These are phyloP conservation scores for Pleomassaria siparia DNA, from an alignment of 2,329 filamentous ascomycete genomes.

Conservation along the genomic window DNA sequence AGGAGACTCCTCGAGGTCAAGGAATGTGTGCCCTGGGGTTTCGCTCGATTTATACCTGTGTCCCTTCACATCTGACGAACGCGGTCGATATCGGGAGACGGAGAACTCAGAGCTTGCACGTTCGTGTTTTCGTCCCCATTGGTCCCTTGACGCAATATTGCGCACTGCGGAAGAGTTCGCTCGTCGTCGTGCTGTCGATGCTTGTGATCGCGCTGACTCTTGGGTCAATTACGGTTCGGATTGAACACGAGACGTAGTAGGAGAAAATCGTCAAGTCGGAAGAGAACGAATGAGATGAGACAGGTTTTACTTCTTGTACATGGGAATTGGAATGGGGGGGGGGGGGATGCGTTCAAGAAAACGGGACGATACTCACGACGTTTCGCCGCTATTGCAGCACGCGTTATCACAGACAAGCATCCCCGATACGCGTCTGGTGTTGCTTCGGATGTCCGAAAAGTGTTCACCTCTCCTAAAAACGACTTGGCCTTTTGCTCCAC, in stretches of 20 bases:
- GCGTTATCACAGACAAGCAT: slow-evolving; percentile 75
- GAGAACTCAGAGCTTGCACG: slow-evolving; percentile 53
- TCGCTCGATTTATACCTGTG: slow-evolving; percentile 41
- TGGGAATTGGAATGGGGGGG: background rate
- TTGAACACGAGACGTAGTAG: slow-evolving; percentile 6
- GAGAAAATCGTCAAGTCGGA: background rate
- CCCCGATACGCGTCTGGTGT: slow-evolving; percentile 71
- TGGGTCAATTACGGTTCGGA: slow-evolving; percentile 16
- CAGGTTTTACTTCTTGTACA: background rate
- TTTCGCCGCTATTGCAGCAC: slow-evolving; percentile 67
- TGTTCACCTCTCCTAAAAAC: slow-evolving; percentile 65
- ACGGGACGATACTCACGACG: slow-evolving; percentile 60
- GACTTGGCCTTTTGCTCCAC: slow-evolving; percentile 65
- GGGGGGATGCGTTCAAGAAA: slow-evolving; percentile 9
- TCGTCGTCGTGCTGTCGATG: slow-evolving; percentile 43
- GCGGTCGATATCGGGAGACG: slow-evolving; percentile 31
- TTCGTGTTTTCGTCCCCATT: slow-evolving; percentile 44
- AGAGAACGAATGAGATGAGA: background rate
- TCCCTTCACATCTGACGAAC: slow-evolving; percentile 31
- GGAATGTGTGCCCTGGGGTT: slow-evolving; percentile 58
- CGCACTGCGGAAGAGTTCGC: slow-evolving; percentile 50
- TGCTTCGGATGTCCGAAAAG: slow-evolving; percentile 71
- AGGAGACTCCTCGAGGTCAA: slow-evolving; percentile 71
- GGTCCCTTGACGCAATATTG: slow-evolving; percentile 43
- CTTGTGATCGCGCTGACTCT: slow-evolving; percentile 32